Evolutionary conservation across 2,329 filamentous ascomycete species (phyloP).

Genomic region (Byssoonygena ceratinophila): DNA sequence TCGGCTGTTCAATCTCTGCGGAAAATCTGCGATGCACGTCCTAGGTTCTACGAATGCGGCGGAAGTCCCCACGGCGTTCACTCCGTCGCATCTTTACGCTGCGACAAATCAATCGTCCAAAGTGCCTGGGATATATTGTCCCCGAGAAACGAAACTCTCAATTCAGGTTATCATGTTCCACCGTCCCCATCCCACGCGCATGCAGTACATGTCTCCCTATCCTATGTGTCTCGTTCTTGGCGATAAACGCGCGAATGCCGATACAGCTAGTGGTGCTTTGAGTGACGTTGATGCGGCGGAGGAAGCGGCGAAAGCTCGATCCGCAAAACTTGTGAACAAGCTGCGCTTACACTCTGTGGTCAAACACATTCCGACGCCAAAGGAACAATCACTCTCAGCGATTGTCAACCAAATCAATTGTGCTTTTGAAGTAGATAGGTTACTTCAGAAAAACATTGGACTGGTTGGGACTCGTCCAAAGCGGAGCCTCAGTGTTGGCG

Average conservation of each 20-base stretch:
- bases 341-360: slow-evolving; percentile 78
- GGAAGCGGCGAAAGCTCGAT: slow-evolving; percentile 55
- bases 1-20: slow-evolving; percentile 75
- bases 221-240: slow-evolving; percentile 80
- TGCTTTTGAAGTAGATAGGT: slow-evolving; percentile 74
- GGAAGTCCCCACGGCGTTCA: slow-evolving; percentile 42
- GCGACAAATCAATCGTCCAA: slow-evolving; percentile 42
- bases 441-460: slow-evolving; percentile 83
- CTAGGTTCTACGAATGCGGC: slow-evolving; percentile 67
- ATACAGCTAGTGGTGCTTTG: slow-evolving; percentile 28
- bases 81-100: slow-evolving; percentile 59
- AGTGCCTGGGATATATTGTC: slow-evolving; percentile 64
- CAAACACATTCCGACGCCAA: slow-evolving; percentile 62
- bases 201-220: slow-evolving; percentile 91
- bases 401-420: slow-evolving; percentile 95
- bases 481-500: slow-evolving; percentile 80
- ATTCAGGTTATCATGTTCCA: slow-evolving; percentile 86
- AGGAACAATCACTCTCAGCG: slow-evolving; percentile 67
- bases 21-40: slow-evolving; percentile 70
- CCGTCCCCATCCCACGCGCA: slow-evolving; percentile 68
- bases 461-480: slow-evolving; percentile 71
- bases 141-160: slow-evolving; percentile 52
- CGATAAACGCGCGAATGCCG: slow-evolving; percentile 49
- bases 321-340: slow-evolving; percentile 66
- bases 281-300: slow-evolving; percentile 61